These are phyloP conservation scores for Xylaria sp. DNA, from an alignment of 2,329 filamentous ascomycete species.

Conservation along the genomic window DNA sequence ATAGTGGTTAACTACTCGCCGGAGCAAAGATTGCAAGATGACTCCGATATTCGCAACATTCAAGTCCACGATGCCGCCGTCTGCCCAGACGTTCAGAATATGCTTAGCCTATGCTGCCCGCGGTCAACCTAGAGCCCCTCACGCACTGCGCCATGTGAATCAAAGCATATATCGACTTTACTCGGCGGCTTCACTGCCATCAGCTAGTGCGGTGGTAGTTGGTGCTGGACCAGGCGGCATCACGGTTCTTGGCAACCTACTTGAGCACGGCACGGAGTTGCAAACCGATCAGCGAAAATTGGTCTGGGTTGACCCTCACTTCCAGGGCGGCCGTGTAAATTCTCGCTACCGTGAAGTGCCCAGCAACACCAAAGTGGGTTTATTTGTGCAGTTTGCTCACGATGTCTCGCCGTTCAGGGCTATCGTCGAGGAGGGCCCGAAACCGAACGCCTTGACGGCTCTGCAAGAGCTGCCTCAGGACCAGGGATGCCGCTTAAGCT, in stretches of 20 bases:
- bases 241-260: constrained; percentile 69
- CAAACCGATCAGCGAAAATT: constrained; percentile 54
- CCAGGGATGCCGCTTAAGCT: constrained; percentile 65
- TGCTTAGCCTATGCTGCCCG: constrained; percentile 18
- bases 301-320: constrained; percentile 68
- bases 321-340: constrained; percentile 64
- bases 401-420: constrained; percentile 63
- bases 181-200: constrained; percentile 30
- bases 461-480: constrained; percentile 65
- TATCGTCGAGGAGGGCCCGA: constrained; percentile 59
- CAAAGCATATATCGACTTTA: constrained; percentile 53
- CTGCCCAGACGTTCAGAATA: constrained; percentile 25
- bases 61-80: constrained; percentile 26
- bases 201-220: constrained; percentile 62
- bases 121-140: not conserved
- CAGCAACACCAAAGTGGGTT: constrained; percentile 69
- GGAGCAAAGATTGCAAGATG: constrained; percentile 1
- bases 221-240: constrained; percentile 70
- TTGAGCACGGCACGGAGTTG: constrained; percentile 58
- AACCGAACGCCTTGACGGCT: constrained; percentile 65
- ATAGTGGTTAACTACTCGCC: constrained; percentile 5
- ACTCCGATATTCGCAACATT: constrained; percentile 21
- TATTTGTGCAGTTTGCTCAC: constrained; percentile 68
- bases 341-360: constrained; percentile 70
- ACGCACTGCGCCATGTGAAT: constrained; percentile 18